These are phyloP conservation scores for Blastocystis sp. DNA, from an alignment of 352 stramenopile genomes.

Conservation along the genomic window DNA sequence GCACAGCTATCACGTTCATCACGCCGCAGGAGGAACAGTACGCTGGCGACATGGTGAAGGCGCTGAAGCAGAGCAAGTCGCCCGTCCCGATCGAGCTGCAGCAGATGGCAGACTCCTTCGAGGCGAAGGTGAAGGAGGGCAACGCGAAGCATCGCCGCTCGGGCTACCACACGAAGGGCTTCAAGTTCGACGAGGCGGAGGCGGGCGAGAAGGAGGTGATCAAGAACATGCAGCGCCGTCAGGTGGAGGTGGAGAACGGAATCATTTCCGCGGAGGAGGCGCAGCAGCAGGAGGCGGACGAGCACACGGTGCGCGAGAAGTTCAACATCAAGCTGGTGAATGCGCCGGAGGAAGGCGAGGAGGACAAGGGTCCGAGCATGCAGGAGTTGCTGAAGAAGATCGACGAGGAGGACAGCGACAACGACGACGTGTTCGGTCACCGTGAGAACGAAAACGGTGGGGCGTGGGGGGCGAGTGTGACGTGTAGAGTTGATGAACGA, in stretches of 20 bases:
- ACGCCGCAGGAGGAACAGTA: conserved; percentile 94
- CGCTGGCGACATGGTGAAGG: conserved; percentile 93
- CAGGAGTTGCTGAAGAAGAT: not conserved
- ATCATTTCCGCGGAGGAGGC: conserved; percentile 56
- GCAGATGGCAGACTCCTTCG: conserved; percentile 90
- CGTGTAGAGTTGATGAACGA: conserved; percentile 59
- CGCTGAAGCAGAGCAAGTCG: conserved; percentile 85
- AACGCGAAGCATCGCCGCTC: conserved; percentile 92
- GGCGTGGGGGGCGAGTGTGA: not conserved
- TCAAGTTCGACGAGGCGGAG: conserved; percentile 96
- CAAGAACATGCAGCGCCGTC: conserved; percentile 87
- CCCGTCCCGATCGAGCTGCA: conserved; percentile 85
- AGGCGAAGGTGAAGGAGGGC: conserved; percentile 91
- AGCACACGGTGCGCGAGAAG: conserved; percentile 58
- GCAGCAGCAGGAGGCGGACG: conserved; percentile 63
- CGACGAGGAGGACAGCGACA: conserved; percentile 10
- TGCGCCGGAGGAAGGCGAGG: conserved; percentile 27
- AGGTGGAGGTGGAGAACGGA: conserved; percentile 86
- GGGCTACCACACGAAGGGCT: conserved; percentile 96
- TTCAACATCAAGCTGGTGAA: conserved; percentile 59
- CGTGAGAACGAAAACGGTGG: conserved; percentile 10
- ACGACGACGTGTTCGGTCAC: conserved; percentile 30
- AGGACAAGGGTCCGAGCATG: not conserved
- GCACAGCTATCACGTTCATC: conserved; percentile 98
- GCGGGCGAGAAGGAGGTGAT: conserved; percentile 92